A percentile compares a stretch with the other conserved stretches of the same genome.
These are phyloP conservation scores for Talaromyces stipitatus DNA, from an alignment of 495 filamentous ascomycete species.

Conservation along the genomic window DNA sequence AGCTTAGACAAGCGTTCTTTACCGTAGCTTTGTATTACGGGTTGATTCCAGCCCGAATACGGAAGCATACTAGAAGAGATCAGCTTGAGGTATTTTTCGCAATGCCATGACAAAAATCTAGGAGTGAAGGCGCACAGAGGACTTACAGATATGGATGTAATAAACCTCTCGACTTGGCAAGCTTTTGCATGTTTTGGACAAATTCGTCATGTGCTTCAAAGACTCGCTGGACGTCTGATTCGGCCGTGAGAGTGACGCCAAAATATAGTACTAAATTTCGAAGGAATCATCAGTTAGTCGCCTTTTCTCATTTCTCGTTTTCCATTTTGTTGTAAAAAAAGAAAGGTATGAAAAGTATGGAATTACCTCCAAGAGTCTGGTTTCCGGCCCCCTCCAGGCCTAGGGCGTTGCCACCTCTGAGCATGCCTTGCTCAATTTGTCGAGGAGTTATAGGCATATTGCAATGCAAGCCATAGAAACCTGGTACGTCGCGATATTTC, in stretches of 20 bases:
- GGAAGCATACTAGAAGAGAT: neutral
- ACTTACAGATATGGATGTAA: neutral
- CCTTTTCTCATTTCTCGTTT: no score
- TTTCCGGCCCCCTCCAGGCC: neutral
- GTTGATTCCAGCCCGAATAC: neutral
- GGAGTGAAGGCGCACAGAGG: no score
- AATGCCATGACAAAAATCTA: no score
- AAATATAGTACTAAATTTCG: no score
- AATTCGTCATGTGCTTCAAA: neutral
- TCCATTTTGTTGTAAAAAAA: no score
- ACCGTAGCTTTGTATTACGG: neutral
- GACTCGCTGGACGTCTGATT: no score
- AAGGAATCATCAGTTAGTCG: no score
- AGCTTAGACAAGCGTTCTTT: neutral
- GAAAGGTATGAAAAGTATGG: no score
- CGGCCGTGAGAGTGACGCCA: no score
- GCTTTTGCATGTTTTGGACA: neutral
- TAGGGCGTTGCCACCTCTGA: neutral
- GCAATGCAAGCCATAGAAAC: neutral
- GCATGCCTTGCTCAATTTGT: neutral
- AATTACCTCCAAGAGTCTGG: no score
- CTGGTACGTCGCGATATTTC: neutral
- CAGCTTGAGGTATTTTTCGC: neutral
- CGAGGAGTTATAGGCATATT: neutral
- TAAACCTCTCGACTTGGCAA: neutral